Conservation (phyloP, 2,329 filamentous ascomycete species). For the Aspergillus neotritici region DNA sequence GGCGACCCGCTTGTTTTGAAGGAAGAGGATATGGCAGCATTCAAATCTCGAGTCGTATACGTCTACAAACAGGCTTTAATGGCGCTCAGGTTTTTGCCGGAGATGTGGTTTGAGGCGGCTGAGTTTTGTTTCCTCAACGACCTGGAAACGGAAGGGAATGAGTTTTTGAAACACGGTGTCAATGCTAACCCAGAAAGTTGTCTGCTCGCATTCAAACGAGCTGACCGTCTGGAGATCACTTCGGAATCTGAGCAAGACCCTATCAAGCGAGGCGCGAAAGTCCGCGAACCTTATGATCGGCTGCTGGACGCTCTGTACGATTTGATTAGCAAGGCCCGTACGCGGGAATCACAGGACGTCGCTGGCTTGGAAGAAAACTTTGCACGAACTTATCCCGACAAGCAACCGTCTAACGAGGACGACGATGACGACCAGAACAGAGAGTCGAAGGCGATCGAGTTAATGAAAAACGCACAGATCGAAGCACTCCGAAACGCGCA, state of each 20-base stretch:
- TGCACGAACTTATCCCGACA: constrained; percentile 37
- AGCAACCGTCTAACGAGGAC: constrained; percentile 39
- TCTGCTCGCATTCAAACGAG: constrained; percentile 80
- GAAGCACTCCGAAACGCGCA: constrained; percentile 60
- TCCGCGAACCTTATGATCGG: constrained; percentile 77
- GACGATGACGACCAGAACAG: constrained; percentile 52
- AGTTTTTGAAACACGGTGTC: constrained; percentile 76
- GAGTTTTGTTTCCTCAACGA: constrained; percentile 85
- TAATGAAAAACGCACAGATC: constrained; percentile 50
- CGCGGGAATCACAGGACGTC: constrained; percentile 59
- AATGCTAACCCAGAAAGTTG: constrained; percentile 91
- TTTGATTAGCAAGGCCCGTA: constrained; percentile 65
- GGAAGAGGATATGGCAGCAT: constrained; percentile 69
- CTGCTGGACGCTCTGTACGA: constrained; percentile 84
- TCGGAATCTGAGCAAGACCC: constrained; percentile 68
- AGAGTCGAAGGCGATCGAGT: constrained; percentile 46
- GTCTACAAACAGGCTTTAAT: constrained; percentile 92
- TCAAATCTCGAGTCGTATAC: constrained; percentile 75
- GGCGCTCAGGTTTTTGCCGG: constrained; percentile 88
- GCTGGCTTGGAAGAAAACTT: constrained; percentile 52
- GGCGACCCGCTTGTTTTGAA: constrained; percentile 83
- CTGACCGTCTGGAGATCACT: constrained; percentile 76
- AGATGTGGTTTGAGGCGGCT: constrained; percentile 91
- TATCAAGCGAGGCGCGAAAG: constrained; percentile 60
- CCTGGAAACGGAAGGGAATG: constrained; percentile 64